Conservation (phyloP, 1,284 basidiomycete genomes). For the Cryptococcus sp. region DNA sequence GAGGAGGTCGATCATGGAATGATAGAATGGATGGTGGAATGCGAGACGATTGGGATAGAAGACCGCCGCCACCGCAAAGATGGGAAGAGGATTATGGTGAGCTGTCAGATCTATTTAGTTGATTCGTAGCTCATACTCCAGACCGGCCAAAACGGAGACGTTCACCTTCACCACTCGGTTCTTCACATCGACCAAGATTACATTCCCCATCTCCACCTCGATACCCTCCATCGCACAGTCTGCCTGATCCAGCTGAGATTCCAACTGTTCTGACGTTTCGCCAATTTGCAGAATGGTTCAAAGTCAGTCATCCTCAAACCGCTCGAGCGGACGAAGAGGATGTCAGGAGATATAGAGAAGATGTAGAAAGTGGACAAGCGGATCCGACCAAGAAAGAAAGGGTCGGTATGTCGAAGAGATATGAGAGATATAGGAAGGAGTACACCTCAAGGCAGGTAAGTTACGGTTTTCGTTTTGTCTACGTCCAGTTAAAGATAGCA, state of each 20-base stretch:
- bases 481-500: constrained; percentile 10
- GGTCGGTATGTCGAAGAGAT: constrained; percentile 57
- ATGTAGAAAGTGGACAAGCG: constrained; percentile 17
- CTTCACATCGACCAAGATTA: constrained; percentile 26
- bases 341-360: constrained; percentile 21
- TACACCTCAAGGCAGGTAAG: constrained; percentile 77
- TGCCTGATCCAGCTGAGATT: constrained; percentile 68
- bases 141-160: constrained; percentile 68
- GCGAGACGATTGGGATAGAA: constrained; percentile 12
- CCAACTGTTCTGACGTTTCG: constrained; percentile 76
- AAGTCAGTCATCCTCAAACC: constrained; percentile 70
- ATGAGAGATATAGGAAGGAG: constrained; percentile 88
- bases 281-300: constrained; percentile 87
- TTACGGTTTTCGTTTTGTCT: constrained; percentile 8
- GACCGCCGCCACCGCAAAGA: constrained; percentile 13
- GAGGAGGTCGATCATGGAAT: neutral
- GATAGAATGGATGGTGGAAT: neutral
- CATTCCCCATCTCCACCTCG: constrained; percentile 30
- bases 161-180: constrained; percentile 76
- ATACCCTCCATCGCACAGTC: constrained; percentile 3
- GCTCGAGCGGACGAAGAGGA: constrained; percentile 48
- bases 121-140: constrained; percentile 4
- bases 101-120: constrained; percentile 1
- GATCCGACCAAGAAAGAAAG: constrained; percentile 58
- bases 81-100: constrained; percentile 39